These are phyloP conservation scores for Cnidoscolus chayamansa DNA, from an alignment of 441 rosid genomes.

Conservation along the genomic window DNA sequence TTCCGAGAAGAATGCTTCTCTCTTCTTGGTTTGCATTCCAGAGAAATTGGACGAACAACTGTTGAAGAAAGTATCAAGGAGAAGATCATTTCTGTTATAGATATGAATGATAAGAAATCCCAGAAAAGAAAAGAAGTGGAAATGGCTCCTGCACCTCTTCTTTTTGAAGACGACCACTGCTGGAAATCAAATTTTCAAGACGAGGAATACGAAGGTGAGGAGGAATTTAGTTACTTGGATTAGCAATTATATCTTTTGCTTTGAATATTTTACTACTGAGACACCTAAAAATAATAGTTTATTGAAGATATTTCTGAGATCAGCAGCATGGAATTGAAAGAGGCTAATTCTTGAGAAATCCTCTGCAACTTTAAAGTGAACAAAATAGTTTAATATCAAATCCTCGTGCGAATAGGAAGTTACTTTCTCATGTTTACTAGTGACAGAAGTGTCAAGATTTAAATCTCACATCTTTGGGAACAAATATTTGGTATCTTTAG, in stretches of 20 bases:
- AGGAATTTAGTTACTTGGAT: constrained; percentile 30
- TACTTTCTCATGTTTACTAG: no score
- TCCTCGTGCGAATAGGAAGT: no score
- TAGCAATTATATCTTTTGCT: background rate
- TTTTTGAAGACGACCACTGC: constrained; percentile 46
- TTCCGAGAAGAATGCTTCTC: constrained; percentile 75
- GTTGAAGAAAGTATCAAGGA: constrained; percentile 59
- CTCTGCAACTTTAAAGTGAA: no score
- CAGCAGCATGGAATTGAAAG: no score
- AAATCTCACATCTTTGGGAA: no score
- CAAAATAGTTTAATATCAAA: no score
- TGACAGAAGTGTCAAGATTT: no score
- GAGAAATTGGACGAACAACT: constrained; percentile 31
- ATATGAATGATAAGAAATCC: constrained; percentile 58
- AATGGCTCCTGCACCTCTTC: constrained; percentile 45
- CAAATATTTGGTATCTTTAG: no score
- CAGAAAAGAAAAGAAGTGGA: constrained; percentile 50
- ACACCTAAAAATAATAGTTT: no score
- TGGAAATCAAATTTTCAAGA: constrained; percentile 40
- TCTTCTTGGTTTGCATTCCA: constrained; percentile 58
- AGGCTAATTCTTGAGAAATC: no score
- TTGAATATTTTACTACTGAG: no score
- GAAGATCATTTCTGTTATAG: constrained; percentile 65
- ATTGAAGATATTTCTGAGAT: no score
- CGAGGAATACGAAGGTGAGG: constrained; percentile 23